phyloP scores from a whole-genome alignment of 140 eudicot species.

The Bidens hawaiensis region DNA sequence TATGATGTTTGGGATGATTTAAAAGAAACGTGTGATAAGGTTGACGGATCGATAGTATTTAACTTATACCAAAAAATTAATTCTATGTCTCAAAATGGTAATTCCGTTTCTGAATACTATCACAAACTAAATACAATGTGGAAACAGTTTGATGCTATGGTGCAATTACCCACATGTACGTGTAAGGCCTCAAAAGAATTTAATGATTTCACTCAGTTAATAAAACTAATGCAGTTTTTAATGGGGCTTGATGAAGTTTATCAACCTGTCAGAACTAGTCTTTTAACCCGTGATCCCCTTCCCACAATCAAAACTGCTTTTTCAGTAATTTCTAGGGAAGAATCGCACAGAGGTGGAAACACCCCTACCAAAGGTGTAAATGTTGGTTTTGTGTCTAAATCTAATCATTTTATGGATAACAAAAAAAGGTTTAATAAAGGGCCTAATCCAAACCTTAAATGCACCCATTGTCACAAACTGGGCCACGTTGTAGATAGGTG shows the following conservation, averaged over 20 bases:
- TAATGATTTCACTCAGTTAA: neutral
- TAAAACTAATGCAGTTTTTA: neutral
- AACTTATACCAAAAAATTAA: neutral
- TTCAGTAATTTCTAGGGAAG: neutral
- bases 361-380: neutral
- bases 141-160: neutral
- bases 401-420: neutral
- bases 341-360: neutral
- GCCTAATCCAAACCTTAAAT: too few relatives aligned
- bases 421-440: too few relatives aligned
- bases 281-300: neutral
- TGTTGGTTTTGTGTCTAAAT: neutral
- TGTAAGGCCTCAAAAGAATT: neutral
- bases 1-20: neutral
- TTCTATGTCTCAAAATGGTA: neutral
- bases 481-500: too few relatives aligned
- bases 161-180: neutral
- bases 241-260: neutral
- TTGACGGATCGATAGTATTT: neutral
- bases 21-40: neutral
- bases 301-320: neutral
- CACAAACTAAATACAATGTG: neutral
- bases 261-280: neutral
- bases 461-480: too few relatives aligned
- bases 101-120: neutral